Base-by-base conservation (phyloP, 805 yeast species). In the Ogataea salicorniae region DNA sequence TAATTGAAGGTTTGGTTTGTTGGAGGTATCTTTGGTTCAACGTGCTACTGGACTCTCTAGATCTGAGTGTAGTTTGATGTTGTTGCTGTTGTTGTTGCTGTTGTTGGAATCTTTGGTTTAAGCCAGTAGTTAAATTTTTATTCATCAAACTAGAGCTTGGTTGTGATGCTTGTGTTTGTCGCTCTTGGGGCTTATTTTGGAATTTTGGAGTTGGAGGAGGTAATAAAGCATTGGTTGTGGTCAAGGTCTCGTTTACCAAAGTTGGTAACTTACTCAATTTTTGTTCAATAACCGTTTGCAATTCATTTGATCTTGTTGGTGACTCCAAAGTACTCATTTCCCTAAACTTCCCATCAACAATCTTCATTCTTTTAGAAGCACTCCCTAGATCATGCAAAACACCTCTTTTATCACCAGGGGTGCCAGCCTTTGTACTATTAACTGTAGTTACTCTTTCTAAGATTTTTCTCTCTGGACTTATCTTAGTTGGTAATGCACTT, bases 241-340 rank as follows among this genome's bases (percentile, higher is more conserved):
- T 7, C 31, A 26, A 16, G 3, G 8, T 29, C 23, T 42, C 39
- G 17, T 5, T 22, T 26, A 5, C 26, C 11, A 42, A 47, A 11
- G 13, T 31, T 18, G 44, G 46, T 16, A 52, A 37, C 34, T 46
- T 50, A n/a, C 46, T 39, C 31, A 58, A 36, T 22, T 60, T 60
- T 31, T 51, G 56, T 11, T 54, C 56, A 49, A 56, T 54, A 20
- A 60, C 49, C 29, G 50, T 49, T 20, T 56, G 50, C 34, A 56
- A 60, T 37, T 61, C 63, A 9, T 52, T 49, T 4, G 64, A 48
- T 43, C 60, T 56, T 5, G 68, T 63, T 3, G 68, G 68, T 45
- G 66, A 61, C 8, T 62, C 62, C 34, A 29, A 22, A 16, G 47
- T 45, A 9, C 51, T 43, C 4, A 60, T 49, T 45, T 65, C 69